Evolutionary conservation across 257 asterid species (phyloP), one percentile per base, ranked within the genome.

Genomic region (Vinca minor): DNA sequence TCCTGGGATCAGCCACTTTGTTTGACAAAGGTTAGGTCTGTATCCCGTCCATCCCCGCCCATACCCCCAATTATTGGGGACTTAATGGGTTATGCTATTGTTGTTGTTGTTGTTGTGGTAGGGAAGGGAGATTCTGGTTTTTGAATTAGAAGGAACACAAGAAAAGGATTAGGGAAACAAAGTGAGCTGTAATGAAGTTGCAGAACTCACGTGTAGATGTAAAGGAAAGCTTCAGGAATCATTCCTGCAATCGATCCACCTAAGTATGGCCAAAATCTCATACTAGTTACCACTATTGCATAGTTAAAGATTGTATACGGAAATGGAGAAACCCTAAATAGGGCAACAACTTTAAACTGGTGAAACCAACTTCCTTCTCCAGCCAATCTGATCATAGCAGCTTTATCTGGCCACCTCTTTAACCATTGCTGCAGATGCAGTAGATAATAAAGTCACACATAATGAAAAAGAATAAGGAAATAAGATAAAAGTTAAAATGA

Each of bases 221-320:
- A 88, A 61, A 91, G 81, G 83, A 91, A 91, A 75, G 98, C 81
- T 75, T 91, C 98, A 2, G 98, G 98, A 72, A 85, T 75, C 98
- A 91, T 91, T 70, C 98, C 98, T 3, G 92, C 82, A 42, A 88
- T 64, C 31, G 98, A 91, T 68, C 98, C 98, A 53, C 82, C 81
- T 34, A 88, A 65, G 63, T 91, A 91, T 28, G 98, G 98, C 96
- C 96, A 91, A 78, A 88, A 84, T 72, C 79, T 77, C 95, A 88
- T 88, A 62, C 76, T 83, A 25, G 98, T 91, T 65, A 82, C 96
- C 66, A 86, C 96, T 53, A 91, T 71, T 1, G 92, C 98, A 54
- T 91, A 88, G 68, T 91, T 88, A 83, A 91, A 91, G 67, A 91
- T 83, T 2, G 96, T 86, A 79, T 91, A 91, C 0, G 98, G 98